phyloP scores from a whole-genome alignment of 1,139 yeast genomes.

The Pichia sp. region DNA sequence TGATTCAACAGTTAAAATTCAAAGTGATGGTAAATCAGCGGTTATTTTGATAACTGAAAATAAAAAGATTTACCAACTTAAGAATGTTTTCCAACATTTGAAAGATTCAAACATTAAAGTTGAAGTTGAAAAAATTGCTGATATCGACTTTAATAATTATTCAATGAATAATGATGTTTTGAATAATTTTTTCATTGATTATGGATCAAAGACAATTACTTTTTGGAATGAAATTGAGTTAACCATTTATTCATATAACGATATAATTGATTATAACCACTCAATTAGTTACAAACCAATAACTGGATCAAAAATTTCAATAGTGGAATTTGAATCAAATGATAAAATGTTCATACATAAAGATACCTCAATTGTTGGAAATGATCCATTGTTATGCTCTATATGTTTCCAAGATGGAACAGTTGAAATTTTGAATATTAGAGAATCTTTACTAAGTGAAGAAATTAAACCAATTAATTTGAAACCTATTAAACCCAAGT shows the following conservation, averaged over 20 bases:
- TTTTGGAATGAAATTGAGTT: constrained; percentile 29
- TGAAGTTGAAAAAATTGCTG: constrained; percentile 10
- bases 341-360: constrained; percentile 12
- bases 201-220: constrained; percentile 41
- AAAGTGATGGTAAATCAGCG: constrained; percentile 24
- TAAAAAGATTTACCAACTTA: constrained; percentile 21
- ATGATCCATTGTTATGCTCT: constrained; percentile 48
- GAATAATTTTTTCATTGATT: constrained; percentile 39
- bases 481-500: constrained; percentile 18
- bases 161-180: not conserved
- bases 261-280: not conserved
- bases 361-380: constrained; percentile 39
- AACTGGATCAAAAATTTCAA: not conserved
- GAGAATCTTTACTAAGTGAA: constrained; percentile 26
- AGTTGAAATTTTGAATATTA: constrained; percentile 36
- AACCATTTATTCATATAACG: constrained; percentile 20
- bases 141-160: not conserved
- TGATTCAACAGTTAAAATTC: constrained; percentile 19
- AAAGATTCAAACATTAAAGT: constrained; percentile 9
- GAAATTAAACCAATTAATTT: constrained; percentile 14
- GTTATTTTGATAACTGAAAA: constrained; percentile 18
- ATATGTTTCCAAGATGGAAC: constrained; percentile 34
- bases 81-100: constrained; percentile 14
- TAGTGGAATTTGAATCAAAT: constrained; percentile 22
- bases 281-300: constrained; percentile 8